Base-by-base conservation (phyloP, 306 rosid genomes). In the Senna tora region DNA sequence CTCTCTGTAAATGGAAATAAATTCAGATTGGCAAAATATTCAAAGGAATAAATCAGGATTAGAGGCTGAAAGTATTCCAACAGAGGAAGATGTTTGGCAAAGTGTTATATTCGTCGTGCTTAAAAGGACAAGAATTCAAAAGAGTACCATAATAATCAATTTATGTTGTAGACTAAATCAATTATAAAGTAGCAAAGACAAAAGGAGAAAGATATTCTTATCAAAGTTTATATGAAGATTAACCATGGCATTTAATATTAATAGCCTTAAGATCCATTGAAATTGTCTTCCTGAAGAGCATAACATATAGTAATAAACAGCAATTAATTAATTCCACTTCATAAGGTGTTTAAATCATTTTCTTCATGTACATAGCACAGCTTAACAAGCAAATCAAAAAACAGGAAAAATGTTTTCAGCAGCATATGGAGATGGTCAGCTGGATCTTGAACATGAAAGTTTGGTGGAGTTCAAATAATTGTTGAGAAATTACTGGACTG, bases 1-100 rank as follows among this genome's bases (percentile, higher is more conserved):
- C 58, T 82, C 84, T 84, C 98, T 94, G 92, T 19, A 77, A 39
- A 67, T 13, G 63, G 39, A 45, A 69, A 34, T 76, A 52, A 72
- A 66, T 63, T 77, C 56, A 79, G 79, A 79, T 61, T 70, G 54
- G 78, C 34, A 34, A 56, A 53, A 61, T 30, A 66, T 38, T 38
- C 42, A 14, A 11, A 60, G 14, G 22, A 49, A 45, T 19, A 62
- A 69, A 34, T 32, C 39, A 17, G 54, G 28, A 20, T 36, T n/a
- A 67, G 36, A 42, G 51, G 42, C 13, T 54, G 52, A 16, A 19
- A 45, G 11, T 11, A 21, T 47, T 28, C 66, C 38, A 59, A 15
- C 12, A 45, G 50, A 67, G 30, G 21, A 42, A 43, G 6, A 32
- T 59, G 20, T 36, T 43, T 42, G 49, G 46, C 15, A 67, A 61